A percentile compares a stretch with the other conserved stretches of the same genome.
Evolutionary conservation across 257 asterid genomes (phyloP).

Genomic region (Agastache rugosa): DNA sequence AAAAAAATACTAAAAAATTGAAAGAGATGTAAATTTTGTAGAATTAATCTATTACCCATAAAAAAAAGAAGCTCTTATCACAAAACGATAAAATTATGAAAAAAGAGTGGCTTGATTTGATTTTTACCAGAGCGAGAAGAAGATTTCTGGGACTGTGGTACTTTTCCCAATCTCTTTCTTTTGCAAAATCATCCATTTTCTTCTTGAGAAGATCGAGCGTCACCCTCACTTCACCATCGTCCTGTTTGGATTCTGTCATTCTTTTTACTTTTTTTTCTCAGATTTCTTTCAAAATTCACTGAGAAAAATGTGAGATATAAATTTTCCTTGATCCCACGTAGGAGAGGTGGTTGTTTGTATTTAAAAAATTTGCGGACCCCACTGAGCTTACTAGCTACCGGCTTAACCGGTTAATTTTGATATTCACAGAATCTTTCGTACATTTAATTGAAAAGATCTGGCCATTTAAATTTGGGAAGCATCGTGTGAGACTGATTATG

Average conservation of each 20-base stretch:
- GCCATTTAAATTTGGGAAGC: too few relatives aligned
- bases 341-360: too few relatives aligned
- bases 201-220: conserved; percentile 36
- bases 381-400: too few relatives aligned
- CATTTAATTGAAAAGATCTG: too few relatives aligned
- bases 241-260: neutral
- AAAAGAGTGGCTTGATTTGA: neutral
- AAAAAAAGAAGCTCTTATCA: neutral
- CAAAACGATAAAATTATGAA: neutral
- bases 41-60: neutral
- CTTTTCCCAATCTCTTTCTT: conserved; percentile 45
- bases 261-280: too few relatives aligned
- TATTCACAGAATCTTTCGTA: too few relatives aligned
- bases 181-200: conserved; percentile 43
- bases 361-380: too few relatives aligned
- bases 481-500: too few relatives aligned
- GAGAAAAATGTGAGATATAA: too few relatives aligned
- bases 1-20: too few relatives aligned
- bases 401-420: too few relatives aligned
- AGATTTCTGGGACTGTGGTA: conserved; percentile 43
- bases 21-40: neutral
- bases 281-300: neutral
- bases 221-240: conserved; percentile 26
- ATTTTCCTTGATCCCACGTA: too few relatives aligned
- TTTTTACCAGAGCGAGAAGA: conserved; percentile 42